Evolutionary conservation across 306 rosid genomes (phyloP).

Genomic region (Pyrus pyrifolia): DNA sequence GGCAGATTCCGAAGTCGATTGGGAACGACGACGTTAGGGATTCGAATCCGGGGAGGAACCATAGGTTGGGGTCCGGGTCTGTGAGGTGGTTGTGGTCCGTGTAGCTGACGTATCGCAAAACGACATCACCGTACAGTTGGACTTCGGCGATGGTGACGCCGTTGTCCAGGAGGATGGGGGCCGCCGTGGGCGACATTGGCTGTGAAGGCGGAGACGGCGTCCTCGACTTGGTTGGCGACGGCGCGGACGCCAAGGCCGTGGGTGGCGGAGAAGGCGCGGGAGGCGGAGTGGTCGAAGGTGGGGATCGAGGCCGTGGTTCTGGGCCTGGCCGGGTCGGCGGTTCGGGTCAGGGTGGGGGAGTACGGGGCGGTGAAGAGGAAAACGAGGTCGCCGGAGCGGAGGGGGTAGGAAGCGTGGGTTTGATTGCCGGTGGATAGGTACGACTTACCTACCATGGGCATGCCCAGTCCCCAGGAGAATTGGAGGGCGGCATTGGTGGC

Average conservation of each 20-base stretch:
- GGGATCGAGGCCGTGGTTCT: slow-evolving; percentile 52
- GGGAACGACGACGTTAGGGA: slow-evolving; percentile 31
- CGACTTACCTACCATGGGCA: slow-evolving; percentile 70
- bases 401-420: slow-evolving; percentile 76
- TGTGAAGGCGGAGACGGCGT: slow-evolving; percentile 56
- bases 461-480: slow-evolving; percentile 80
- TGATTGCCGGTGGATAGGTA: slow-evolving; percentile 81
- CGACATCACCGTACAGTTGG: slow-evolving; percentile 80
- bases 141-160: slow-evolving; percentile 52
- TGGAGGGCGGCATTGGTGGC: slow-evolving; percentile 74
- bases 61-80: slow-evolving; percentile 20
- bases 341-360: slow-evolving; percentile 43
- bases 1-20: slow-evolving; percentile 62
- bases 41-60: slow-evolving; percentile 77
- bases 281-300: slow-evolving; percentile 39
- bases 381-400: slow-evolving; percentile 76
- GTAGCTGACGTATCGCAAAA: slow-evolving; percentile 71
- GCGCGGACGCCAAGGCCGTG: slow-evolving; percentile 89
- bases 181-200: slow-evolving; percentile 53
- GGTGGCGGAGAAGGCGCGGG: slow-evolving; percentile 42
- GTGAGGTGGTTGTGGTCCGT: neutral
- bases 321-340: slow-evolving; percentile 2
- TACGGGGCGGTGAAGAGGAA: slow-evolving; percentile 92
- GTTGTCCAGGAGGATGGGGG: slow-evolving; percentile 41
- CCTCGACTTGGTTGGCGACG: slow-evolving; percentile 60